These are phyloP conservation scores for Chlorencoelia australis DNA, from an alignment of 2,329 filamentous ascomycete genomes.

Conservation along the genomic window DNA sequence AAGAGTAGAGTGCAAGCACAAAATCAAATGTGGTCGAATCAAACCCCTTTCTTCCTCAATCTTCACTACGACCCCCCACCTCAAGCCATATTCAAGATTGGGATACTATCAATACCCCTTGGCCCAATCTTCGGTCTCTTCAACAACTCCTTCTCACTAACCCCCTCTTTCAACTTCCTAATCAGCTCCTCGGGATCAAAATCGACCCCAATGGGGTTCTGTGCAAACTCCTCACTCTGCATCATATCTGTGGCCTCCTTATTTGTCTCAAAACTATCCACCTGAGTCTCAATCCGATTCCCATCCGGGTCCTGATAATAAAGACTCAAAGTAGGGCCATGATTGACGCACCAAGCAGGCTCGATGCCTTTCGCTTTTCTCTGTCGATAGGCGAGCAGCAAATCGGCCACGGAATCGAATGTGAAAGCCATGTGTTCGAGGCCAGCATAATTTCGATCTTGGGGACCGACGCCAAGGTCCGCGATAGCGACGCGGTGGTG, in stretches of 20 bases:
- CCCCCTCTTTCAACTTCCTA: not conserved
- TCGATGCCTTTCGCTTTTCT: slow-evolving; percentile 29
- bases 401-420: slow-evolving; percentile 28
- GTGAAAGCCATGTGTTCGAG: slow-evolving; percentile 36
- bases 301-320: slow-evolving; percentile 41
- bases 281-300: slow-evolving; percentile 37
- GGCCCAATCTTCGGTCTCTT: not conserved
- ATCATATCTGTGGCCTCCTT: slow-evolving; percentile 34
- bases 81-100: too few species aligned
- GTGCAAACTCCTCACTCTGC: slow-evolving; percentile 25
- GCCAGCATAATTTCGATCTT: slow-evolving; percentile 18
- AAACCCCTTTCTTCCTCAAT: too few species aligned
- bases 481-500: slow-evolving; percentile 38
- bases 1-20: too few species aligned
- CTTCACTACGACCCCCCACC: too few species aligned
- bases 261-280: slow-evolving; percentile 32
- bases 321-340: slow-evolving; percentile 37
- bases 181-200: slow-evolving; percentile 34
- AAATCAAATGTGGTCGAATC: too few species aligned
- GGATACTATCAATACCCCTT: too few species aligned
- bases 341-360: slow-evolving; percentile 36
- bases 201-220: slow-evolving; percentile 36
- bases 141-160: not conserved
- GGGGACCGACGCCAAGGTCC: slow-evolving; percentile 15
- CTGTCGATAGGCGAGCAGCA: slow-evolving; percentile 30